Evolutionary conservation across 2,329 filamentous ascomycete species (phyloP).

Genomic region (Diaporthe sp.): DNA sequence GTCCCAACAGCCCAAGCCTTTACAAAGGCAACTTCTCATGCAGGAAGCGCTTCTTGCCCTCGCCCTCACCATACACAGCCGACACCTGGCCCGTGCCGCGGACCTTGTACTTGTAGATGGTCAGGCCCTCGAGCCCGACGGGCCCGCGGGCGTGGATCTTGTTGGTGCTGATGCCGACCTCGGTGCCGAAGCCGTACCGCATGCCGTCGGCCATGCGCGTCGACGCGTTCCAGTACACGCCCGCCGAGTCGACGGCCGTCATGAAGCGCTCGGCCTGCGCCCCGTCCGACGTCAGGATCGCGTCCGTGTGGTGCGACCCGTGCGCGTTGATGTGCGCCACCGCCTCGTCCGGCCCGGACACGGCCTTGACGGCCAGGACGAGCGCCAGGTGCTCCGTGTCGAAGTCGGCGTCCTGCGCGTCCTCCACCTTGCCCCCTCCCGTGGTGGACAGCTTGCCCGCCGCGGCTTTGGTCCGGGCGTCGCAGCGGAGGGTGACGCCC

Average conservation of each 20-base stretch:
- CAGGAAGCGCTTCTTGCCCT: slow-evolving; percentile 71
- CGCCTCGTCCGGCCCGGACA: slow-evolving; percentile 77
- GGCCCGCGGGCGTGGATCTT: slow-evolving; percentile 97
- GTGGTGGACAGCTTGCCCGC: slow-evolving; percentile 64
- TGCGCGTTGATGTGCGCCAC: slow-evolving; percentile 92
- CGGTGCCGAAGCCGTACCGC: slow-evolving; percentile 97
- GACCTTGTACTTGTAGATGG: slow-evolving; percentile 97
- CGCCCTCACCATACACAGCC: slow-evolving; percentile 77
- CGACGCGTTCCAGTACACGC: slow-evolving; percentile 97
- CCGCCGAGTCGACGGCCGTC: slow-evolving; percentile 86
- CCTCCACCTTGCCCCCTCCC: slow-evolving; percentile 67
- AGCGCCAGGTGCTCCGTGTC: slow-evolving; percentile 91
- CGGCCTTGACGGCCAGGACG: slow-evolving; percentile 85
- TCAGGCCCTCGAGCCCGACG: slow-evolving; percentile 93
- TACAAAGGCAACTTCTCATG: slow-evolving; percentile 68
- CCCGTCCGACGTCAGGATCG: slow-evolving; percentile 81
- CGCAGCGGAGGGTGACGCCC: slow-evolving; percentile 88
- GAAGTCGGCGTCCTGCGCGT: slow-evolving; percentile 80
- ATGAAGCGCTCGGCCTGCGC: slow-evolving; percentile 85
- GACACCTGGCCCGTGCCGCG: slow-evolving; percentile 87
- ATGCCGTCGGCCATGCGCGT: slow-evolving; percentile 96
- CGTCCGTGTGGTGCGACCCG: slow-evolving; percentile 94
- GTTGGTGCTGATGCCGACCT: slow-evolving; percentile 98
- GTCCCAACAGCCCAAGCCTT: slow-evolving; percentile 24
- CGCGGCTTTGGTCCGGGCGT: slow-evolving; percentile 75